These are phyloP conservation scores for Bipolaris sorokiniana DNA, from an alignment of 2,329 filamentous ascomycete species.

Conservation along the genomic window DNA sequence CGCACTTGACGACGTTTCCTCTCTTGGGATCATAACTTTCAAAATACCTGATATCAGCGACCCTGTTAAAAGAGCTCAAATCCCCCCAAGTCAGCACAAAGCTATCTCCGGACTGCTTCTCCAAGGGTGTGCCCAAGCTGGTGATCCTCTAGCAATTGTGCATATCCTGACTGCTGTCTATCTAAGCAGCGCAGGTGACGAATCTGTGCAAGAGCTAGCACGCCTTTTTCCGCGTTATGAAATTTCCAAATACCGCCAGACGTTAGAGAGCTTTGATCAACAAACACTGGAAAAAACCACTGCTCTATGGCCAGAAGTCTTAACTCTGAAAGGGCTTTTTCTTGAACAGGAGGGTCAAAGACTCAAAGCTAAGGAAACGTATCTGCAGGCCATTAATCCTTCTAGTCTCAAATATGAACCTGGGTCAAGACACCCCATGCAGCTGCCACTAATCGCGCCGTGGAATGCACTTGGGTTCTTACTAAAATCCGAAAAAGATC, in stretches of 20 bases:
- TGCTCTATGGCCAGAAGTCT: conserved; percentile 28
- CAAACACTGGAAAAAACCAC: conserved; percentile 19
- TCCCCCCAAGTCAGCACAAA: conserved; percentile 37
- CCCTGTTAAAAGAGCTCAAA: conserved; percentile 19
- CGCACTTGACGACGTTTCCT: conserved; percentile 31
- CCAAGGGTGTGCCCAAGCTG: conserved; percentile 37
- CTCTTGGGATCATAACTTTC: conserved; percentile 34
- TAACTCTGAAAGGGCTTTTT: conserved; percentile 42
- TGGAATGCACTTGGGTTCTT: conserved; percentile 44
- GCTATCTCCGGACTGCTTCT: conserved; percentile 27
- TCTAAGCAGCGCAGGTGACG: conserved; percentile 18
- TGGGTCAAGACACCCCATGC: conserved; percentile 28
- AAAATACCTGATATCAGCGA: conserved; percentile 35
- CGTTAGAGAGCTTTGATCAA: conserved; percentile 28
- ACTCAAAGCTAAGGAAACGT: conserved; percentile 27
- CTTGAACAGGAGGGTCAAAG: conserved; percentile 33
- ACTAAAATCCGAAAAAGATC: conserved; percentile 23
- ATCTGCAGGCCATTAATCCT: conserved; percentile 30
- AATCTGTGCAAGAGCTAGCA: conserved; percentile 22
- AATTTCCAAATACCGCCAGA: conserved; percentile 24
- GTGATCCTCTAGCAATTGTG: conserved; percentile 37
- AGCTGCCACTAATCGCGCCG: conserved; percentile 34
- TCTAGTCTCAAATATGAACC: conserved; percentile 22
- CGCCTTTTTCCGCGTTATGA: conserved; percentile 26
- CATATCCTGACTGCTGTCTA: conserved; percentile 39